Conservation (phyloP, 2,329 filamentous ascomycete species). For the Trichoderma simmonsii region DNA sequence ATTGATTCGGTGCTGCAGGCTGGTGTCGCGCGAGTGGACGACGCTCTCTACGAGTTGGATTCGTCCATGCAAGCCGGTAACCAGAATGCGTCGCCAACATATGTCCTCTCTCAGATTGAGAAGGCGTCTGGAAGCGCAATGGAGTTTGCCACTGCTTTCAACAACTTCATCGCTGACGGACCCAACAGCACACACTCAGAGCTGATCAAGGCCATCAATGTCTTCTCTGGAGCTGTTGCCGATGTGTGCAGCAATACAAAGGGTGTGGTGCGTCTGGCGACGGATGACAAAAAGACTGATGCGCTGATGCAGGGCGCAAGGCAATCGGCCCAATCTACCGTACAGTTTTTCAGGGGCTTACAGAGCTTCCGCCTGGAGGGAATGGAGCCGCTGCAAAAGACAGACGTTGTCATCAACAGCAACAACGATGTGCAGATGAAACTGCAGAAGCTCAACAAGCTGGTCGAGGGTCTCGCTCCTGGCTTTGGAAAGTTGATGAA, state of each 20-base stretch:
- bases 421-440: constrained; percentile 96
- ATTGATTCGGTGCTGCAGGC: constrained; percentile 95
- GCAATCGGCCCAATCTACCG: constrained; percentile 78
- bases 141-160: constrained; percentile 97
- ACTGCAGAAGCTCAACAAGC: constrained; percentile 87
- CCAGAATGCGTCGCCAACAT: constrained; percentile 92
- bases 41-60: constrained; percentile 94
- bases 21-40: constrained; percentile 89
- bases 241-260: constrained; percentile 97
- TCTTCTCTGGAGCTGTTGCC: constrained; percentile 84
- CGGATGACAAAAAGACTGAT: constrained; percentile 92
- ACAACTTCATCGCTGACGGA: constrained; percentile 96
- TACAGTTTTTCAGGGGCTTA: constrained; percentile 91
- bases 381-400: constrained; percentile 87
- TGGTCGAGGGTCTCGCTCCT: constrained; percentile 87
- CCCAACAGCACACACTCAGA: constrained; percentile 86
- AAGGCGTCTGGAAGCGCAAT: constrained; percentile 93
- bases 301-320: constrained; percentile 78
- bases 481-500: constrained; percentile 77
- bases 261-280: constrained; percentile 86
- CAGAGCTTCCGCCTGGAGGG: constrained; percentile 92
- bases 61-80: constrained; percentile 98
- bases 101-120: constrained; percentile 94
- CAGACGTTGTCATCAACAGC: constrained; percentile 94
- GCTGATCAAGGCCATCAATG: constrained; percentile 87